Conservation (phyloP, 192 early-diverging fungal genomes). For the Funneliformis geosporum region DNA sequence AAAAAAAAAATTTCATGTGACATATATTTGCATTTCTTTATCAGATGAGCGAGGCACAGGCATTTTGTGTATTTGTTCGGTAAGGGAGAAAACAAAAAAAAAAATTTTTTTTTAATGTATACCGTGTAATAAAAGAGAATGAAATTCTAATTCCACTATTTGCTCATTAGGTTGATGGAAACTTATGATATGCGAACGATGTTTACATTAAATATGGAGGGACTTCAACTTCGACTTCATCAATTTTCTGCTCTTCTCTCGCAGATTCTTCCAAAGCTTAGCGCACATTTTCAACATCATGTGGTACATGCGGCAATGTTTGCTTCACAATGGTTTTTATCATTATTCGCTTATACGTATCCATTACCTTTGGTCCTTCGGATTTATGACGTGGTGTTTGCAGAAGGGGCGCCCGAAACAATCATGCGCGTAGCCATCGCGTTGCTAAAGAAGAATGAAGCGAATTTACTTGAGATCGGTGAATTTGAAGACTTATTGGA, state of each 20-base stretch:
- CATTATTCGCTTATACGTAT: constrained; percentile 95
- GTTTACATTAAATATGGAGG: constrained; percentile 93
- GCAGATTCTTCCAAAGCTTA: constrained; percentile 74
- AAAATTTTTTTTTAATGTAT: background rate
- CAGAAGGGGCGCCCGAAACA: constrained; percentile 85
- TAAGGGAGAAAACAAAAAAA: constrained; percentile 28
- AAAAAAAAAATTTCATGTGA: background rate
- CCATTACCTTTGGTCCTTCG: constrained; percentile 88
- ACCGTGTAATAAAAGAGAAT: too few species aligned
- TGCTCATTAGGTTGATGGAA: constrained; percentile 71
- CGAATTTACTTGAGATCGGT: constrained; percentile 61
- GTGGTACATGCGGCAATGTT: constrained; percentile 87
- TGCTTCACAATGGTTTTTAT: constrained; percentile 97
- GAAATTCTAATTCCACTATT: background rate
- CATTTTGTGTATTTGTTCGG: constrained; percentile 93
- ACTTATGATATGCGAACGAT: constrained; percentile 89
- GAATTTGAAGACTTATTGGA: constrained; percentile 83
- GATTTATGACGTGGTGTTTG: constrained; percentile 90
- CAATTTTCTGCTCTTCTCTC: constrained; percentile 82
- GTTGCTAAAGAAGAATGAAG: constrained; percentile 79
- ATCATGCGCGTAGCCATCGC: constrained; percentile 90
- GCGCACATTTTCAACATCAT: constrained; percentile 70
- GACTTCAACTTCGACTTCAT: constrained; percentile 84
- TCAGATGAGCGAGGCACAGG: constrained; percentile 91
- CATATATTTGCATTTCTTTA: background rate